Evolutionary conservation across 176 grass and related monocot species (phyloP).

Genomic region (Secale cereale): DNA sequence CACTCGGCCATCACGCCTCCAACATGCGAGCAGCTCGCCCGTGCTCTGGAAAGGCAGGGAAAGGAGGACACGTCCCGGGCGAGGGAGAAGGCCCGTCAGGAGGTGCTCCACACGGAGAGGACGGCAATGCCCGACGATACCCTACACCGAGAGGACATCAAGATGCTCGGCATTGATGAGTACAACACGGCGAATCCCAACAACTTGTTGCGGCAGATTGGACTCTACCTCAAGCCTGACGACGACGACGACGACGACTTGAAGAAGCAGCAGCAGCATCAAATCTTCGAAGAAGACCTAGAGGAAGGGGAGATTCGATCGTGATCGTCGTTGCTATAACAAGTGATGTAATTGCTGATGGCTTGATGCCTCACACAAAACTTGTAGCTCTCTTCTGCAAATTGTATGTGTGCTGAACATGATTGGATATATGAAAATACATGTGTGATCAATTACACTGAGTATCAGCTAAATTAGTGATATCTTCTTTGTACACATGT

Average conservation of each 20-base stretch:
- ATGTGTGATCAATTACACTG: too few relatives aligned
- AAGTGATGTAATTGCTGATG: neutral
- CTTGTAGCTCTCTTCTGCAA: neutral
- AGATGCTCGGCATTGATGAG: neutral
- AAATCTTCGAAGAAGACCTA: neutral
- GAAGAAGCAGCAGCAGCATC: neutral
- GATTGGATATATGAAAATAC: neutral
- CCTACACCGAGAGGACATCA: neutral
- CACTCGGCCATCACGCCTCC: neutral
- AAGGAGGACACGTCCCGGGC: neutral
- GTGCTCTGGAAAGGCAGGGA: neutral
- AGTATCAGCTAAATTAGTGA: too few relatives aligned
- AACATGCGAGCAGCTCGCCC: neutral
- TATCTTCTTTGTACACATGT: too few relatives aligned
- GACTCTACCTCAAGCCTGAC: neutral
- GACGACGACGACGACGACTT: neutral
- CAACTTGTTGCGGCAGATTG: neutral
- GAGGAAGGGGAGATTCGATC: neutral
- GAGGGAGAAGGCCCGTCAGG: neutral
- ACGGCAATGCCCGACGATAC: neutral
- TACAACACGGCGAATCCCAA: neutral
- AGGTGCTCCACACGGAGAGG: neutral
- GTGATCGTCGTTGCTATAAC: neutral
- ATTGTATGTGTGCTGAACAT: neutral
- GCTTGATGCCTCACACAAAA: neutral